Evolutionary conservation across 768 basidiomycete genomes (phyloP).

Genomic region (Trametes sanguinea): DNA sequence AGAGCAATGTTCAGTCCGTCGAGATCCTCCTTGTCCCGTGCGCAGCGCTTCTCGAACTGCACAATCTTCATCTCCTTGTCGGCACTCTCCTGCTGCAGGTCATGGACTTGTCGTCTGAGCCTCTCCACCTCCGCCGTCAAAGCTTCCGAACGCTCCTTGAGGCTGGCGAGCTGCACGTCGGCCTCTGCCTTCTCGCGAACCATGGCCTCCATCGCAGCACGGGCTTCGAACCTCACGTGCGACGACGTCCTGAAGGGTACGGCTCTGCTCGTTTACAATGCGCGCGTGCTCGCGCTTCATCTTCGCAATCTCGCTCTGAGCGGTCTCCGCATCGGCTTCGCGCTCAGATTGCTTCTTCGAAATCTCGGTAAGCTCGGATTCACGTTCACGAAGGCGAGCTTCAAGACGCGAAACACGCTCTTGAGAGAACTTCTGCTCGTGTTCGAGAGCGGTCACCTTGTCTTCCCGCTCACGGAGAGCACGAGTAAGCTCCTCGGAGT

Average conservation of each 20-base stretch:
- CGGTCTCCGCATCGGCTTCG: conserved; percentile 54
- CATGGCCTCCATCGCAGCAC: conserved; percentile 49
- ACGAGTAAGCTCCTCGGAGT: conserved; percentile 47
- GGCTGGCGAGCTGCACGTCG: conserved; percentile 50
- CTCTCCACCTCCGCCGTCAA: conserved; percentile 59
- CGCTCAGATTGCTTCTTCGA: conserved; percentile 47
- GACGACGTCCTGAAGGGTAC: conserved; percentile 47
- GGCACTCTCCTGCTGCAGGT: conserved; percentile 78
- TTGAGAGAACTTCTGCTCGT: conserved; percentile 55
- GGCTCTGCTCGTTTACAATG: conserved; percentile 49
- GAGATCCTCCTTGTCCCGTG: conserved; percentile 74
- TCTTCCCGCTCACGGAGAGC: conserved; percentile 56
- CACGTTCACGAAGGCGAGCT: conserved; percentile 56
- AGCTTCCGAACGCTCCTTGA: conserved; percentile 50
- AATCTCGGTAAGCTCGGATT: conserved; percentile 54
- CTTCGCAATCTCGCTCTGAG: conserved; percentile 55
- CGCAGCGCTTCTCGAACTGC: conserved; percentile 66
- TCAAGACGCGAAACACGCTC: conserved; percentile 58
- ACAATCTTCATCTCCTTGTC: conserved; percentile 81
- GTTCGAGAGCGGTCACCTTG: conserved; percentile 51
- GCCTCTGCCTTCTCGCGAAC: conserved; percentile 56
- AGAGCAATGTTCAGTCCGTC: conserved; percentile 87
- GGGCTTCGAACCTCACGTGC: conserved; percentile 49
- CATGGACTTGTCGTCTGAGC: conserved; percentile 62
- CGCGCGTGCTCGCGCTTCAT: conserved; percentile 58